These are phyloP conservation scores for Alternaria infectoria DNA, from an alignment of 2,329 filamentous ascomycete genomes.

Conservation along the genomic window DNA sequence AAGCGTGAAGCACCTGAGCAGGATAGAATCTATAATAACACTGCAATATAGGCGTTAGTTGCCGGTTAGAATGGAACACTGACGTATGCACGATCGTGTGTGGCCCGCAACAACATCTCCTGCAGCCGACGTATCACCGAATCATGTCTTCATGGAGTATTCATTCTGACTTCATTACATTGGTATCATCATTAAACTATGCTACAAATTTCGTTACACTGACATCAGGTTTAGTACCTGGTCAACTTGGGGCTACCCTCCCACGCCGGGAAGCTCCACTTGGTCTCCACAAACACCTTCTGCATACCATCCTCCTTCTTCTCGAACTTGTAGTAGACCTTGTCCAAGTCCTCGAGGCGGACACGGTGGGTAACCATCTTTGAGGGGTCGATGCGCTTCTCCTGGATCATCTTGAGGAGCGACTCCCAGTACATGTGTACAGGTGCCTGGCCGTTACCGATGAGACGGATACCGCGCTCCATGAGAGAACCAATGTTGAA, in stretches of 20 bases:
- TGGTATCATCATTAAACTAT: conserved; percentile 4
- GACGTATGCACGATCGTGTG: background rate
- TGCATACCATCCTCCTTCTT: conserved; percentile 77
- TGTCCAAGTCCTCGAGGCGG: conserved; percentile 56
- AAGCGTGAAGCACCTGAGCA: background rate
- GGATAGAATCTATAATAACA: background rate
- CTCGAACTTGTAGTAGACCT: conserved; percentile 68
- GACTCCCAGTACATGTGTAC: conserved; percentile 86
- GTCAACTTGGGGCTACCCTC: conserved; percentile 60
- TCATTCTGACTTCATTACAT: background rate
- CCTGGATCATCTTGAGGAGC: conserved; percentile 71
- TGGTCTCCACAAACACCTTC: conserved; percentile 75
- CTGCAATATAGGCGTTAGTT: background rate
- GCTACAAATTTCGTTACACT: background rate
- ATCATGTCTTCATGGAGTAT: background rate
- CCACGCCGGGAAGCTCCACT: conserved; percentile 60
- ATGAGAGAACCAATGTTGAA: conserved; percentile 85
- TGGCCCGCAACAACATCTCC: background rate
- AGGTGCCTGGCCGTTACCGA: conserved; percentile 71
- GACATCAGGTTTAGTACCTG: conserved; percentile 38
- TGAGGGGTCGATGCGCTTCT: conserved; percentile 72
- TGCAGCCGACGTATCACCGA: background rate
- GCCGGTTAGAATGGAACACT: background rate
- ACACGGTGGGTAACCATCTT: conserved; percentile 85
- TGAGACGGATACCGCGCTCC: conserved; percentile 84